Evolutionary conservation across 2,329 filamentous ascomycete genomes (phyloP).

Genomic region (Monilinia fructigena): DNA sequence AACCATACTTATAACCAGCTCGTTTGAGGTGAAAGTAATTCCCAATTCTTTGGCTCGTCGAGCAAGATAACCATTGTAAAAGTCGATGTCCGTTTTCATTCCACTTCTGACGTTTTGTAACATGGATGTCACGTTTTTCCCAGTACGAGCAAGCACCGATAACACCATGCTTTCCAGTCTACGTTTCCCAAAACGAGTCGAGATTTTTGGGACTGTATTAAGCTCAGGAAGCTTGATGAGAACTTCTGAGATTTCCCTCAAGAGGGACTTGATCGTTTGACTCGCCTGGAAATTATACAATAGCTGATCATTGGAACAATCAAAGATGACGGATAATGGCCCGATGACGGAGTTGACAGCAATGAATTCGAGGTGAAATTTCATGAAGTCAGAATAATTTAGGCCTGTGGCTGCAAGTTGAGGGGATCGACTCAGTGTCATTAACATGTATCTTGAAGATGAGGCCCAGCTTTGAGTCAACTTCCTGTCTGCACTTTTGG

Average conservation of each 20-base stretch:
- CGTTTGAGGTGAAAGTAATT: conserved; percentile 70
- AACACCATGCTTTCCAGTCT: conserved; percentile 62
- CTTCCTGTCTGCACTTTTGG: conserved; percentile 25
- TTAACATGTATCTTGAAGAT: conserved; percentile 59
- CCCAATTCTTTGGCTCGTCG: conserved; percentile 69
- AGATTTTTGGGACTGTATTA: conserved; percentile 55
- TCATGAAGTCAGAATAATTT: conserved; percentile 61
- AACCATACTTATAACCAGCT: conserved; percentile 69
- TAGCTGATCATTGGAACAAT: conserved; percentile 71
- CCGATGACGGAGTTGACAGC: conserved; percentile 76
- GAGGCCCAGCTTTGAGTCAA: conserved; percentile 42
- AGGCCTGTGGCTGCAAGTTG: conserved; percentile 60
- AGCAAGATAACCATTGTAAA: conserved; percentile 85
- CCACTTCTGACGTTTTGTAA: conserved; percentile 62
- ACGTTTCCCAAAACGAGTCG: conserved; percentile 57
- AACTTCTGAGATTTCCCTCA: conserved; percentile 72
- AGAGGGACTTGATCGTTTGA: conserved; percentile 65
- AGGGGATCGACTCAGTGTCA: conserved; percentile 61
- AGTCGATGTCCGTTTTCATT: conserved; percentile 72
- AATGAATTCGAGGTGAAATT: conserved; percentile 75
- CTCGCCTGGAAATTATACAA: conserved; percentile 64
- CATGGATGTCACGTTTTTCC: conserved; percentile 58
- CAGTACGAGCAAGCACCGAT: conserved; percentile 53
- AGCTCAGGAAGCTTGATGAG: conserved; percentile 71
- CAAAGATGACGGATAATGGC: conserved; percentile 75